Percentiles rank a stretch among this genome's conserved stretches.
phyloP scores from a whole-genome alignment of 2,329 filamentous ascomycete genomes.

The Aspergillus melleus region DNA sequence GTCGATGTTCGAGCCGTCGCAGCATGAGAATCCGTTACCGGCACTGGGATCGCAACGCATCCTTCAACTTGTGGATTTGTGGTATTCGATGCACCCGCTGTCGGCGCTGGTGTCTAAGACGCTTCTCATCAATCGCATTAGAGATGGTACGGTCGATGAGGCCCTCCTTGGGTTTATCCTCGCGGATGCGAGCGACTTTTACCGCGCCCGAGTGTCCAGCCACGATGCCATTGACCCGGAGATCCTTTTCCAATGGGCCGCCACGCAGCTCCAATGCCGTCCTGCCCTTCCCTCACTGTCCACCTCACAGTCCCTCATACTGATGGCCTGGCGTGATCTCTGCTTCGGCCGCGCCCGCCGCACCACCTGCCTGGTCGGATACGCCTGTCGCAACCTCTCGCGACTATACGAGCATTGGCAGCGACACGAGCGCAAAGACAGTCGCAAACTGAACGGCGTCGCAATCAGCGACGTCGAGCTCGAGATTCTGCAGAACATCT shows the following conservation, averaged over 20 bases:
- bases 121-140: constrained; percentile 39
- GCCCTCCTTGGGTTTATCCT: constrained; percentile 43
- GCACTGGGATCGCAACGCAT: constrained; percentile 19
- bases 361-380: constrained; percentile 37
- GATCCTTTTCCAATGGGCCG: constrained; percentile 26
- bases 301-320: constrained; percentile 3
- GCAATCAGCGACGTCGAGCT: constrained; percentile 44
- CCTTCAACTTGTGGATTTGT: constrained; percentile 41
- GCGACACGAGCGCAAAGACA: constrained; percentile 23
- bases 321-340: constrained; percentile 8
- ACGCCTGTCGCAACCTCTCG: constrained; percentile 33
- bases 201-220: not conserved
- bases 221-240: not conserved
- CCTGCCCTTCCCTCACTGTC: constrained; percentile 4
- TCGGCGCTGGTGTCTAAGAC: constrained; percentile 46
- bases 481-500: constrained; percentile 41
- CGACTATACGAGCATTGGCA: constrained; percentile 34
- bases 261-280: constrained; percentile 28
- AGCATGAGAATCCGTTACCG: constrained; percentile 9
- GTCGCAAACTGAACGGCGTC: constrained; percentile 42
- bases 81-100: constrained; percentile 44
- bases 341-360: constrained; percentile 23
- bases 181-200: constrained; percentile 32
- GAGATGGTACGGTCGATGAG: constrained; percentile 42
- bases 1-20: constrained; percentile 5